Conservation (phyloP, 371 early-diverging fungal genomes). For the Mucor plumbeus region DNA sequence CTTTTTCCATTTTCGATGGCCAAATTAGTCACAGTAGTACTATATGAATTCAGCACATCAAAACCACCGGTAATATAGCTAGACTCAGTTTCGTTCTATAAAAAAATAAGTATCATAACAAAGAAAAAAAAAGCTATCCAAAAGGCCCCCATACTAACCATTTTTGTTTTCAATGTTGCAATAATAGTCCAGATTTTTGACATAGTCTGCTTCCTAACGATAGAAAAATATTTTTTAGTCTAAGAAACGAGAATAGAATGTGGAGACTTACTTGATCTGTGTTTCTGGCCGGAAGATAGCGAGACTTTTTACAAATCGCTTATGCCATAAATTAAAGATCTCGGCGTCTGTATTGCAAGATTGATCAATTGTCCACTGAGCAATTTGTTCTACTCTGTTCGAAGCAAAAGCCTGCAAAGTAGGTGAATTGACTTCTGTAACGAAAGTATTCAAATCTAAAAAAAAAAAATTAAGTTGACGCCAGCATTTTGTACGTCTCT, state of each 20-base stretch:
- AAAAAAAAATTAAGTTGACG: conserved; percentile 2
- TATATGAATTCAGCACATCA: conserved; percentile 16
- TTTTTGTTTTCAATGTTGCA: conserved; percentile 15
- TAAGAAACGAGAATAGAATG: conserved; percentile 11
- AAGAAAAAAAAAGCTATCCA: background rate
- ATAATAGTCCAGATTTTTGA: conserved; percentile 6
- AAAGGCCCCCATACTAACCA: conserved; percentile 4
- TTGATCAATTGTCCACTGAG: conserved; percentile 13
- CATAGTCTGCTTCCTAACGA: conserved; percentile 13
- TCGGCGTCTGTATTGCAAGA: conserved; percentile 4
- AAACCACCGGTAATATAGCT: conserved; percentile 15
- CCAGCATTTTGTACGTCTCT: conserved; percentile 4
- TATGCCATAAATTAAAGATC: conserved; percentile 8
- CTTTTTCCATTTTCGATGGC: conserved; percentile 4
- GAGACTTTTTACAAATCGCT: conserved; percentile 12
- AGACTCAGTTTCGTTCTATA: conserved; percentile 15
- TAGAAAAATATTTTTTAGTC: conserved; percentile 14
- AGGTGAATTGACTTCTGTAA: background rate
- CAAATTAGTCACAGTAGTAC: conserved; percentile 10
- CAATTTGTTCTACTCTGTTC: conserved; percentile 7
- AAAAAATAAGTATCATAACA: conserved; percentile 7
- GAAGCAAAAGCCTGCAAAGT: conserved; percentile 10
- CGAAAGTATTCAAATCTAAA: conserved; percentile 6
- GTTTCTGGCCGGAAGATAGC: conserved; percentile 4
- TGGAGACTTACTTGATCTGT: conserved; percentile 14